Evolutionary conservation across 1,284 basidiomycete species (phyloP).

Genomic region (Fomes fomentarius): DNA sequence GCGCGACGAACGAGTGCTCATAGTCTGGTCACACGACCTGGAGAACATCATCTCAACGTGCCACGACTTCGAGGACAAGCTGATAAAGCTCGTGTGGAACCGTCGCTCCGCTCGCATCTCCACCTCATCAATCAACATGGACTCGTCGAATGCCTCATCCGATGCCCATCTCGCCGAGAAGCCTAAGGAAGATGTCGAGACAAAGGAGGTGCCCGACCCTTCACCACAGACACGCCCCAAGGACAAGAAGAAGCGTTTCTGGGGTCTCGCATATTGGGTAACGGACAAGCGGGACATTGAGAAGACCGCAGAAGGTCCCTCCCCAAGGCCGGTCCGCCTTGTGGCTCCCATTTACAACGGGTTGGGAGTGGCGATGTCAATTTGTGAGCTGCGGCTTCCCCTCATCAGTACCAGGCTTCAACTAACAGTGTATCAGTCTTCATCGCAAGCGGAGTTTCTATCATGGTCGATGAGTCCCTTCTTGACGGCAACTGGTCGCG

Average conservation of each 20-base stretch:
- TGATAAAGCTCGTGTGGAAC: conserved; percentile 83
- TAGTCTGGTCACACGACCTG: conserved; percentile 79
- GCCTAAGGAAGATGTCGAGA: conserved; percentile 20
- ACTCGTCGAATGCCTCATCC: conserved; percentile 47
- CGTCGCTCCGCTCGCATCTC: conserved; percentile 44
- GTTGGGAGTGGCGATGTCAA: conserved; percentile 62
- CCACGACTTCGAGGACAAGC: conserved; percentile 71
- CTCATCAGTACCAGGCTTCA: background rate
- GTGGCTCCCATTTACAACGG: conserved; percentile 82
- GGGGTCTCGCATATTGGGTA: conserved; percentile 43
- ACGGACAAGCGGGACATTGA: conserved; percentile 48
- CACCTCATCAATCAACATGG: conserved; percentile 36
- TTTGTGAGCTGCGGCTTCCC: conserved; percentile 51
- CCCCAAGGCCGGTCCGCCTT: conserved; percentile 59
- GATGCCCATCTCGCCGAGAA: conserved; percentile 56
- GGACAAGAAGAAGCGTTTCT: conserved; percentile 29
- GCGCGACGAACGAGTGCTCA: conserved; percentile 75
- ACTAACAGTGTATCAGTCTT: conserved; percentile 49
- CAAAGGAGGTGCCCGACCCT: conserved; percentile 24
- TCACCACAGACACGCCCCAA: conserved; percentile 37
- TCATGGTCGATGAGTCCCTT: conserved; percentile 67
- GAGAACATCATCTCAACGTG: conserved; percentile 68
- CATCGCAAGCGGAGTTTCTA: conserved; percentile 57
- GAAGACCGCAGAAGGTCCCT: conserved; percentile 42
- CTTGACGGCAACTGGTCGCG: conserved; percentile 68